These are phyloP conservation scores for Globisporangium acanthophoron DNA, from an alignment of 352 stramenopile species.

Conservation along the genomic window DNA sequence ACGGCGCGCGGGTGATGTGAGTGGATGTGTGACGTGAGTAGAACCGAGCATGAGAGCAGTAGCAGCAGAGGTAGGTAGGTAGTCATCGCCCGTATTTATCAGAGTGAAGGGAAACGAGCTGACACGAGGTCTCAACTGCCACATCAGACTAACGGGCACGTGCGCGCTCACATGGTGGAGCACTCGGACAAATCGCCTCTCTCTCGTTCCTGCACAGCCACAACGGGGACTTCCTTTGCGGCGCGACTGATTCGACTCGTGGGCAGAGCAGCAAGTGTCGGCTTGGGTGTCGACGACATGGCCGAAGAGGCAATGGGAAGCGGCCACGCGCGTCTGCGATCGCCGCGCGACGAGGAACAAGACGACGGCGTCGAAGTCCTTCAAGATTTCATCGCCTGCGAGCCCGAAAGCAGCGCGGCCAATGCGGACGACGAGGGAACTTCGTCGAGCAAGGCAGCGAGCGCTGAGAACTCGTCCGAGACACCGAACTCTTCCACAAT, in stretches of 20 bases:
- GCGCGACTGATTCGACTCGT: slow-evolving; percentile 1
- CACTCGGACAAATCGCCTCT: background rate
- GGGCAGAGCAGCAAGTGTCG: slow-evolving; percentile 1
- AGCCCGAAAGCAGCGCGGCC: background rate
- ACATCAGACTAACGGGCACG: background rate
- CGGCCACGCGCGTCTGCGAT: background rate
- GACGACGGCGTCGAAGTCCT: slow-evolving; percentile 3
- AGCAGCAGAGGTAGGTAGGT: too few relatives aligned
- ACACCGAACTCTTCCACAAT: too few relatives aligned
- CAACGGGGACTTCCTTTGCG: background rate
- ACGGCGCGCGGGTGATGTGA: background rate
- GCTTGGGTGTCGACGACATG: slow-evolving; percentile 1
- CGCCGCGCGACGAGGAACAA: background rate
- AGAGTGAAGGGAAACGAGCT: too few relatives aligned
- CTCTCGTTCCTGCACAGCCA: background rate
- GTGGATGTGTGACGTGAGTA: background rate
- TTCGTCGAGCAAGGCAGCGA: too few relatives aligned
- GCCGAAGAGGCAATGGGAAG: background rate
- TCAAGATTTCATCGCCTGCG: background rate
- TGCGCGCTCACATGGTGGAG: background rate
- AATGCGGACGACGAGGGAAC: background rate
- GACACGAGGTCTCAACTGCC: background rate
- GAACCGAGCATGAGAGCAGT: too few relatives aligned
- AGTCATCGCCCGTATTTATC: too few relatives aligned
- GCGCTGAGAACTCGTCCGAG: too few relatives aligned